Percentiles rank a stretch among this genome's conserved stretches.
Evolutionary conservation across 78 protist species (phyloP).

Genomic region (Acrasis kona): DNA sequence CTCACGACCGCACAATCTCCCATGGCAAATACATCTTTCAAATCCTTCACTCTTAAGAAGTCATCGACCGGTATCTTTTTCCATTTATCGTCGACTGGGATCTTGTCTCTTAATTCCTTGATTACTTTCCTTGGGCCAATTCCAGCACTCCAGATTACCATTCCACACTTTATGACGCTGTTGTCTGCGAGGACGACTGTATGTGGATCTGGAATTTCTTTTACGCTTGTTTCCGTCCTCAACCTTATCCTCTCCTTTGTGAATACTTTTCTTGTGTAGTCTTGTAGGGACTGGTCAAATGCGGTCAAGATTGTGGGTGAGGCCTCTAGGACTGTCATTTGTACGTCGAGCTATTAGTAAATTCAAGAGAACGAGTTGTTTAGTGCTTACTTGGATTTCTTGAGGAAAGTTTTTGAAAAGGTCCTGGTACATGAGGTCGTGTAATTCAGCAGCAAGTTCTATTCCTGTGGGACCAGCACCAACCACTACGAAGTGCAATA

Average conservation of each 20-base stretch:
- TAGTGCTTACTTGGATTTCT: too few species aligned
- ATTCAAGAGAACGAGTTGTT: too few species aligned
- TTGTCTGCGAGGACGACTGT: conserved; percentile 1
- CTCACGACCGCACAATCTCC: conserved; percentile 55
- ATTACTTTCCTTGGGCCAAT: background rate
- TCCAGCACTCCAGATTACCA: conserved; percentile 20
- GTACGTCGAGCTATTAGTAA: background rate
- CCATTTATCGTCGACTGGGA: background rate
- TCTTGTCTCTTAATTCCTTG: too few species aligned
- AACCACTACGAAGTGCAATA: conserved; percentile 40
- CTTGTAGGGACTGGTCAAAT: background rate
- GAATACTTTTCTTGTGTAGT: background rate
- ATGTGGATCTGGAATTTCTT: background rate
- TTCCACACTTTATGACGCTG: background rate
- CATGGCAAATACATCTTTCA: conserved; percentile 28
- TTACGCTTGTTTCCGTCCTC: background rate
- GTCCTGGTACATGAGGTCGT: conserved; percentile 42
- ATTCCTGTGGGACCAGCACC: conserved; percentile 85
- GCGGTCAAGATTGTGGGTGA: background rate
- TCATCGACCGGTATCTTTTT: background rate
- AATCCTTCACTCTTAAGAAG: background rate
- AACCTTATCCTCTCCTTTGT: background rate
- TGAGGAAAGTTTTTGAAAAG: background rate
- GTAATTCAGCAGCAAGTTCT: conserved; percentile 49
- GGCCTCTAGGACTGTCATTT: conserved; percentile 27